These are phyloP conservation scores for Aspergillus pseudoviridinutans DNA, from an alignment of 2,329 filamentous ascomycete species.

Conservation along the genomic window DNA sequence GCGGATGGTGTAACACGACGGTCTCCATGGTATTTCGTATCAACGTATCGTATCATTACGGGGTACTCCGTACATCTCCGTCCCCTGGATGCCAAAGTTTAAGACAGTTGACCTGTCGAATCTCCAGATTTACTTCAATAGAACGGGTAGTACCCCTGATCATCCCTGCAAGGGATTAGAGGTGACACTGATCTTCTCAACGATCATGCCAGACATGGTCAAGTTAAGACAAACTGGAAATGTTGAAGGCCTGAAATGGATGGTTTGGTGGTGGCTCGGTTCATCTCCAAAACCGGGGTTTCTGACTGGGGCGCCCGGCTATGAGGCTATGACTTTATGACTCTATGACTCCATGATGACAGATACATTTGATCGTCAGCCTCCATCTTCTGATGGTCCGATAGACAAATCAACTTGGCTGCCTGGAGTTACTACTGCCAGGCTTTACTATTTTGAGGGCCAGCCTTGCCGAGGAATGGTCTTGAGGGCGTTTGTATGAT, in stretches of 20 bases:
- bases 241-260: neutral
- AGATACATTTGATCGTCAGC: neutral
- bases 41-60: neutral
- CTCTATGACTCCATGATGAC: neutral
- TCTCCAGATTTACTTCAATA: neutral
- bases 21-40: neutral
- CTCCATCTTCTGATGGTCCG: neutral
- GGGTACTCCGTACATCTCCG: too few species aligned
- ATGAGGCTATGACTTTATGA: neutral
- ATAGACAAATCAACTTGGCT: neutral
- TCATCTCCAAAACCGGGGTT: neutral
- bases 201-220: neutral
- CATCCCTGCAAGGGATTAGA: neutral
- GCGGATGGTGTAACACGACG: neutral
- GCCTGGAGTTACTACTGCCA: neutral
- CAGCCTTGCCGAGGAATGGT: neutral
- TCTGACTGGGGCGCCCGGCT: neutral
- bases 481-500: neutral
- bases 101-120: neutral
- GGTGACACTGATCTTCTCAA: neutral
- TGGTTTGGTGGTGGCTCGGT: neutral
- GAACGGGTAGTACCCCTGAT: neutral
- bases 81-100: neutral
- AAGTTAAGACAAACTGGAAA: neutral
- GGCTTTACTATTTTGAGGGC: neutral